phyloP scores from a whole-genome alignment of 257 asterid genomes.

The Solanum tacnaense region DNA sequence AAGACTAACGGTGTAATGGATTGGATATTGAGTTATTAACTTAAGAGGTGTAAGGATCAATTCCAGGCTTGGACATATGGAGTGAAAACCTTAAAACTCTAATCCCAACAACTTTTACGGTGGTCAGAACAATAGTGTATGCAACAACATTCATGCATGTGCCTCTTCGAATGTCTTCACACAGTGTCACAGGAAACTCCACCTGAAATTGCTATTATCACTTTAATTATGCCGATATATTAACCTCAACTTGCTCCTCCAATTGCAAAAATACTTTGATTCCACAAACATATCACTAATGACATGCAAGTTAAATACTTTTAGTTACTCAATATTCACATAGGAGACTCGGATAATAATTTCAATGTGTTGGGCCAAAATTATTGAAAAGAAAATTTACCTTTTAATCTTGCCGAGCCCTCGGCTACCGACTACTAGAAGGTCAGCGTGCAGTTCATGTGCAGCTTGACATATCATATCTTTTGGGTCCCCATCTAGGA shows the following conservation, averaged over 20 bases:
- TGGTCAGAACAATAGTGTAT: background rate
- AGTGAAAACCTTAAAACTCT: background rate
- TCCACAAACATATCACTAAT: too few species aligned
- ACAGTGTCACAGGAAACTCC: background rate
- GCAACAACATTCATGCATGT: background rate
- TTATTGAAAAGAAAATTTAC: background rate
- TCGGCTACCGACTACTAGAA: constrained; percentile 46
- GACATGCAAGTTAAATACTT: background rate
- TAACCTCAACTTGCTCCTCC: background rate
- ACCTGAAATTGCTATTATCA: background rate
- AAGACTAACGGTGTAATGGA: too few species aligned
- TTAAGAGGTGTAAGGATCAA: too few species aligned
- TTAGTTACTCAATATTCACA: background rate
- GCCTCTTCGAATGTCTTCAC: background rate
- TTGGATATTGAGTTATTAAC: too few species aligned
- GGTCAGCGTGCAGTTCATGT: constrained; percentile 28
- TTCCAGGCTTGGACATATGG: background rate
- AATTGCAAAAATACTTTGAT: background rate
- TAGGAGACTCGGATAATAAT: background rate
- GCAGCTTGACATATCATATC: constrained; percentile 40
- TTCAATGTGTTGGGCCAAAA: background rate
- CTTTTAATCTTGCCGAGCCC: constrained; percentile 52
- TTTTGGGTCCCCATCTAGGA: constrained; percentile 43
- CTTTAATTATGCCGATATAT: background rate
- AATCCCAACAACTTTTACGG: background rate